Conservation (phyloP, 768 basidiomycete species). For the Lactarius quietus region DNA sequence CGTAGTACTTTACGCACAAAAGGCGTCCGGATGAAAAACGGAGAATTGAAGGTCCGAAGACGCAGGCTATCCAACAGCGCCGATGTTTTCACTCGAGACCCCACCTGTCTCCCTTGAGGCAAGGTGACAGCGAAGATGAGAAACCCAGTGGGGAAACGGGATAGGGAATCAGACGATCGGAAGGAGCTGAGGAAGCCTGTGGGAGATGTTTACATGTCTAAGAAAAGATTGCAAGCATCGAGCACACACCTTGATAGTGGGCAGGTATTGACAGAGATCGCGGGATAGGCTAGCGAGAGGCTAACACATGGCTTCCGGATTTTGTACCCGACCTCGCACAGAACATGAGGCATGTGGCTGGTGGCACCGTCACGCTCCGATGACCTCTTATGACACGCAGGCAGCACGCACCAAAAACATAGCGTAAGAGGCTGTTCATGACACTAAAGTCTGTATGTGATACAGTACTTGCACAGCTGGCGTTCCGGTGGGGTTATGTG, state of each 20-base stretch:
- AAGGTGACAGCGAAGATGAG: conserved; percentile 19
- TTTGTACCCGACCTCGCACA: conserved; percentile 24
- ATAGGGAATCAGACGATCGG: conserved; percentile 17
- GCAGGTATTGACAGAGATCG: conserved; percentile 10
- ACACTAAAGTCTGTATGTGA: background rate
- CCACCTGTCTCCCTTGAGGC: conserved; percentile 26
- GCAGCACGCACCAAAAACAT: conserved; percentile 18
- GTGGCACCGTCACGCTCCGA: conserved; percentile 16
- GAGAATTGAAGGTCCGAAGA: conserved; percentile 28
- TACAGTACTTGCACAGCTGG: background rate
- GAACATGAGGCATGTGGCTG: conserved; percentile 20
- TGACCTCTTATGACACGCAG: conserved; percentile 24
- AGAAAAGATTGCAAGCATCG: conserved; percentile 15
- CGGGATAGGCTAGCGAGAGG: conserved; percentile 21
- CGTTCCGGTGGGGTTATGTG: background rate
- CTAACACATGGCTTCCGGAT: conserved; percentile 20
- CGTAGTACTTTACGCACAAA: conserved; percentile 25
- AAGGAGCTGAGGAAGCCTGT: conserved; percentile 15
- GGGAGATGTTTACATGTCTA: conserved; percentile 6
- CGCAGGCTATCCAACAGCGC: conserved; percentile 11
- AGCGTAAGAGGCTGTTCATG: conserved; percentile 21
- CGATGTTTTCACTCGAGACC: conserved; percentile 15
- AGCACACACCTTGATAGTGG: conserved; percentile 22
- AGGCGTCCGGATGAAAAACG: conserved; percentile 26
- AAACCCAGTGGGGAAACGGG: conserved; percentile 11